phyloP scores from a whole-genome alignment of 78 protist species.

The Guillardia theta region DNA sequence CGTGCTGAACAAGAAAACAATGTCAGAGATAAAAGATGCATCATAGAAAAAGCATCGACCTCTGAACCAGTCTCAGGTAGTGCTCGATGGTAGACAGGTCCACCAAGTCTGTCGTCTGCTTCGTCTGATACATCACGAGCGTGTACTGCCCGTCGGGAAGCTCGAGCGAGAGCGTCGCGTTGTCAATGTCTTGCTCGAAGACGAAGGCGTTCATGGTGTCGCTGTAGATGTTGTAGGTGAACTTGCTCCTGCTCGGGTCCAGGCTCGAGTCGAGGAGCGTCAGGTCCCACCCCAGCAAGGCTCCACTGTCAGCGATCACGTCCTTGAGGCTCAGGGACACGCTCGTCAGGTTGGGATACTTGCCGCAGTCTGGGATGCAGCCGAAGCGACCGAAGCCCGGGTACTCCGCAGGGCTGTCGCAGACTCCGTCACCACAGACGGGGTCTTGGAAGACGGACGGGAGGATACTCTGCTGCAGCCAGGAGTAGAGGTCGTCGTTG shows the following conservation, averaged over 20 bases:
- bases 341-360: not conserved
- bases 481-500: not conserved
- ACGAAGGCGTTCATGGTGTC: not conserved
- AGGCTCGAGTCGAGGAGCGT: too few relatives aligned
- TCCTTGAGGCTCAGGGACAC: not conserved
- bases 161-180: not conserved
- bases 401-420: not conserved
- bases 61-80: too few relatives aligned
- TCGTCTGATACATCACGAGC: not conserved
- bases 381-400: conserved; percentile 20
- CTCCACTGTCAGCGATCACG: too few relatives aligned
- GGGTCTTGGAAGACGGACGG: not conserved
- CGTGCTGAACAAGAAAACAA: too few relatives aligned
- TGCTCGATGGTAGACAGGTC: too few relatives aligned
- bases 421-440: not conserved
- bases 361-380: not conserved
- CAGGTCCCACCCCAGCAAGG: too few relatives aligned
- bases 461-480: not conserved
- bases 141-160: not conserved
- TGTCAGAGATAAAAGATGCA: too few relatives aligned
- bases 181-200: too few relatives aligned
- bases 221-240: conserved; percentile 12
- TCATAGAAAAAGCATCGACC: too few relatives aligned
- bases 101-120: too few relatives aligned
- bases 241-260: too few relatives aligned